A percentile compares a stretch with the other conserved stretches of the same genome.
These are phyloP conservation scores for Boletus coccyginus DNA, from an alignment of 768 basidiomycete species.

Conservation along the genomic window DNA sequence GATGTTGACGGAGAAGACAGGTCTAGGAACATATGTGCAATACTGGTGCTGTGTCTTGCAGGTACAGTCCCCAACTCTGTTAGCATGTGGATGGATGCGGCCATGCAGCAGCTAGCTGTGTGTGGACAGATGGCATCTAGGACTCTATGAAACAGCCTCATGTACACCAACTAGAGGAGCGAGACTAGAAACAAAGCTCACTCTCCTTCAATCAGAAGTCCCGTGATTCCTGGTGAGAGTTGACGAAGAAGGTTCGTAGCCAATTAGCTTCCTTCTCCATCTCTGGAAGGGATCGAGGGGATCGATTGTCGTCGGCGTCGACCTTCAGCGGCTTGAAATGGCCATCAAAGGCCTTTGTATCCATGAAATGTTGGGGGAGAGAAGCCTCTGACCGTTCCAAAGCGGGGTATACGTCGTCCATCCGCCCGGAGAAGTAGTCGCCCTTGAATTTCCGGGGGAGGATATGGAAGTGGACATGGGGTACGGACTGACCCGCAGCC, in stretches of 20 bases:
- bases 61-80: slow-evolving; percentile 26
- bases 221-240: neutral
- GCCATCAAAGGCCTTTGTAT: slow-evolving; percentile 11
- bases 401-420: slow-evolving; percentile 77
- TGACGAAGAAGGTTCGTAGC: slow-evolving; percentile 55
- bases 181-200: neutral
- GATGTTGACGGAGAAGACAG: slow-evolving; percentile 27
- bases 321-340: slow-evolving; percentile 46
- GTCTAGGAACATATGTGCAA: slow-evolving; percentile 10
- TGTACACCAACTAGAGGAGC: slow-evolving; percentile 4
- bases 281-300: slow-evolving; percentile 62
- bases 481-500: slow-evolving; percentile 70
- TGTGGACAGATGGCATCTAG: slow-evolving; percentile 36
- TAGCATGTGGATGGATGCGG: slow-evolving; percentile 38
- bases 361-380: slow-evolving; percentile 40
- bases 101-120: slow-evolving; percentile 33
- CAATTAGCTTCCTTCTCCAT: slow-evolving; percentile 80
- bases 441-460: slow-evolving; percentile 75
- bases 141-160: neutral
- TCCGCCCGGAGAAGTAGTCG: slow-evolving; percentile 60
- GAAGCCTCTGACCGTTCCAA: slow-evolving; percentile 64
- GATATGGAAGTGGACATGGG: slow-evolving; percentile 94
- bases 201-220: neutral
- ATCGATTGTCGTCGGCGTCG: slow-evolving; percentile 67
- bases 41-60: slow-evolving; percentile 40